phyloP scores from a whole-genome alignment of 306 rosid genomes.

The Lotus japonicus region DNA sequence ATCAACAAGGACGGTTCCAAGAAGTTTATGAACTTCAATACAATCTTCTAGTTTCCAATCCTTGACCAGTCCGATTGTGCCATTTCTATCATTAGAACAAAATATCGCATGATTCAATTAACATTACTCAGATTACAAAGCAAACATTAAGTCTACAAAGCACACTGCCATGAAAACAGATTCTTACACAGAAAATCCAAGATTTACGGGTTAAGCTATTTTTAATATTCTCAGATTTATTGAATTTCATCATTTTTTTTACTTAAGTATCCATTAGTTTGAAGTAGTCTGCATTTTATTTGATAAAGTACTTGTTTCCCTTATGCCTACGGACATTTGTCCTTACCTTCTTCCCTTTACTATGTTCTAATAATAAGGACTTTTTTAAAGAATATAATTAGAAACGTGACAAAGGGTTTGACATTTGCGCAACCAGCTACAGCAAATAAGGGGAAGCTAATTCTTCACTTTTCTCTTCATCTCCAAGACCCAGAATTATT shows the following conservation, averaged over 20 bases:
- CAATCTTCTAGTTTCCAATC: conserved; percentile 83
- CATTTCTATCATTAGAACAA: conserved; percentile 45
- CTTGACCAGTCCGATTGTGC: conserved; percentile 57
- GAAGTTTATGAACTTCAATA: conserved; percentile 71
- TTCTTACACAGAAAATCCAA: not conserved
- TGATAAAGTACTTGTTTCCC: not conserved
- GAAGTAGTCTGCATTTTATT: not conserved
- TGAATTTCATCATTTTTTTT: not conserved
- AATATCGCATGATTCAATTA: conserved; percentile 15
- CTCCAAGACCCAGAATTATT: not conserved
- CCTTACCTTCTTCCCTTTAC: not conserved
- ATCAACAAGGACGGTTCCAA: conserved; percentile 55
- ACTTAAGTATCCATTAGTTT: not conserved
- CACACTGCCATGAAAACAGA: not conserved
- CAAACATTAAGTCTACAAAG: not conserved
- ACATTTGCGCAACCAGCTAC: not conserved
- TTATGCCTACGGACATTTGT: not conserved
- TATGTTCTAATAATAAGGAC: not conserved
- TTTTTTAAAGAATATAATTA: not conserved
- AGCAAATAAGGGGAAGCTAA: not conserved
- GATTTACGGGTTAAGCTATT: not conserved
- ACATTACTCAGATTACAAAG: not conserved
- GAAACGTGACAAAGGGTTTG: not conserved
- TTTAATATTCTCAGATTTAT: not conserved
- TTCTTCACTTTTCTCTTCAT: conserved; percentile 7